Evolutionary conservation across 768 basidiomycete species (phyloP).

Genomic region (Paxillus involutus): DNA sequence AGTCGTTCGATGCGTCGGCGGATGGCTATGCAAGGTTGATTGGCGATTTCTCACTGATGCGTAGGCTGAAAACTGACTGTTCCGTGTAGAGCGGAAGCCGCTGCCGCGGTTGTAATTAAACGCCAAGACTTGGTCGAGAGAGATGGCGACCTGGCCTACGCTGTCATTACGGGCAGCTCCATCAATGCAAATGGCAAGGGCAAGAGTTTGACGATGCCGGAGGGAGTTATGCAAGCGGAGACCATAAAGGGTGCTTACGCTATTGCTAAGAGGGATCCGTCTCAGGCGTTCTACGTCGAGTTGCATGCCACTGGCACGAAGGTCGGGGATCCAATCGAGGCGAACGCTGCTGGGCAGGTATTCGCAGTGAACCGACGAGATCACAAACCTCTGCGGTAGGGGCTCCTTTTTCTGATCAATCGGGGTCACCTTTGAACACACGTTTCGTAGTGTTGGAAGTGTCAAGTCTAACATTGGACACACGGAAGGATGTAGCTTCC

Average conservation of each 20-base stretch:
- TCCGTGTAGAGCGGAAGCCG: constrained; percentile 11
- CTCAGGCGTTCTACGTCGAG: constrained; percentile 44
- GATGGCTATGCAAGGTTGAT: constrained; percentile 14
- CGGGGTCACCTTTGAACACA: not conserved
- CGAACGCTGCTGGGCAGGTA: constrained; percentile 40
- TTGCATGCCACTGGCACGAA: constrained; percentile 45
- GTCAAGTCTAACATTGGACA: constrained; percentile 6
- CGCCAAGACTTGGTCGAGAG: constrained; percentile 21
- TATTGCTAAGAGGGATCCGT: constrained; percentile 15
- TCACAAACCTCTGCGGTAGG: not conserved
- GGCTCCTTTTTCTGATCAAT: not conserved
- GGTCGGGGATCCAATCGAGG: constrained; percentile 45
- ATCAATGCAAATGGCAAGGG: constrained; percentile 24
- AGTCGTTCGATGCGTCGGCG: constrained; percentile 44
- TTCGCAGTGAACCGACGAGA: constrained; percentile 12
- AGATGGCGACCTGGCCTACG: constrained; percentile 23
- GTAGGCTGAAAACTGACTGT: not conserved
- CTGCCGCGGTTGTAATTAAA: constrained; percentile 23
- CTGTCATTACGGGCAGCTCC: constrained; percentile 17
- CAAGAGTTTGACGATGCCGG: constrained; percentile 23
- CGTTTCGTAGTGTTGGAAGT: not conserved
- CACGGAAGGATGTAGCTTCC: constrained; percentile 18
- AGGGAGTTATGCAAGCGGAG: constrained; percentile 18
- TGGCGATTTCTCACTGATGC: not conserved
- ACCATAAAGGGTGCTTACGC: constrained; percentile 23